phyloP scores from a whole-genome alignment of 2,329 filamentous ascomycete genomes.

The Bretziella fagacearum region DNA sequence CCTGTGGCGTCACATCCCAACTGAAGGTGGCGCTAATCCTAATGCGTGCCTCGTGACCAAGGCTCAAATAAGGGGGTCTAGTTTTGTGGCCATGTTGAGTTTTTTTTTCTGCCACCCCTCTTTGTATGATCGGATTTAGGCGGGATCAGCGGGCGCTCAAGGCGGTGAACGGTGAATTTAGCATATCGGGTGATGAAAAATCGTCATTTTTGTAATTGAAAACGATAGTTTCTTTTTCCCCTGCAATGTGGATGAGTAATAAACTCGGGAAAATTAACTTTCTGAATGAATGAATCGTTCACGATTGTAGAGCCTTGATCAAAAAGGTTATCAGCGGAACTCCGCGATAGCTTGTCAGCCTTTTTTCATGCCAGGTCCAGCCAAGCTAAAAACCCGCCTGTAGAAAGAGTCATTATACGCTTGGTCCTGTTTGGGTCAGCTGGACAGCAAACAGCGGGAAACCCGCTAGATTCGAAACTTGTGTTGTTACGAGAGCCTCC shows the following conservation, averaged over 20 bases:
- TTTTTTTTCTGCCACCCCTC: conserved; percentile 6
- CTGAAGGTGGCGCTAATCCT: not conserved
- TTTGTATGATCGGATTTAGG: not conserved
- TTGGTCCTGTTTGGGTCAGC: not conserved
- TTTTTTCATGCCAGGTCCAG: not conserved
- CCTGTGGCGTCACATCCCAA: not conserved
- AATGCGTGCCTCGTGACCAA: conserved; percentile 3
- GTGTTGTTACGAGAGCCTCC: not conserved
- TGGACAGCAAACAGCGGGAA: not conserved
- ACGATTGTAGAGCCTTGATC: too few species aligned
- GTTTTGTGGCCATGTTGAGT: not conserved
- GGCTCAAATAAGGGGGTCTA: conserved; percentile 1
- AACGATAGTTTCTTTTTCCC: too few species aligned
- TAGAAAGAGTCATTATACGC: not conserved
- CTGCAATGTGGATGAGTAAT: not conserved
- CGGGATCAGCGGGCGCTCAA: not conserved
- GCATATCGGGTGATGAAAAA: not conserved
- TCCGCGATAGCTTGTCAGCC: not conserved
- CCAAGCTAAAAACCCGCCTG: not conserved
- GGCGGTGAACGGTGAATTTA: not conserved
- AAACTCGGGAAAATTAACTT: too few species aligned
- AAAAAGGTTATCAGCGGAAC: too few species aligned
- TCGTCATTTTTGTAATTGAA: not conserved
- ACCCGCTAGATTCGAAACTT: not conserved
- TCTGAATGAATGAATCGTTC: too few species aligned